Base-by-base conservation (phyloP, 2,329 filamentous ascomycete genomes). In the Stemphylium vesicarium region DNA sequence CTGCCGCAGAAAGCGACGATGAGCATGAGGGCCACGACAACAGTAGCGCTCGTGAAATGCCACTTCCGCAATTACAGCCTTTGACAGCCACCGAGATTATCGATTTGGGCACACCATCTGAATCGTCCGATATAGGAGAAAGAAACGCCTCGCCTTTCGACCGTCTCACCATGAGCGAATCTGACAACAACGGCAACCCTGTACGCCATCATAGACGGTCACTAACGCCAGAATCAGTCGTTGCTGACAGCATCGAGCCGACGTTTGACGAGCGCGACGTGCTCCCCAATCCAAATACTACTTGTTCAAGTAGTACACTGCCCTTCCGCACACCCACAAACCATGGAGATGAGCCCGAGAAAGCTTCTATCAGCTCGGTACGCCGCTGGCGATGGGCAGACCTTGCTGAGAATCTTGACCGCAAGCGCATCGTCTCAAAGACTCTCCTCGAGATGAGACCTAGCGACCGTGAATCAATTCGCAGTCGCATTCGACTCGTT, bases 361-460 rank as follows among this genome's bases (percentile, higher is more conserved):
- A 57, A n/a, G 64, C 70, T 1, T 74, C 70, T 0, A 63, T 72
- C 5, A 31, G 49, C 2, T 63, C 65, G 11, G 60, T 73, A 13
- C 55, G 58, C 10, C 48, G 56, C n/a, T 75, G 78, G 69, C 50
- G 56, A 4, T 79, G 74, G 70, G 48, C 58, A 3, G 50, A 72
- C 1, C 65, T 84, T 4, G 62, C 75, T 33, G 68, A 72, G 8
- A 65, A 70, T 2, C 38, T 57, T 8, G 80, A 84, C 56, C 70
- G 79, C 10, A 75, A 77, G 35, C 74, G 79, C 5, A 64, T 81
- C 1, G 58, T 83, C 18, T 76, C 81, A 43, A 79, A 80, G 46
- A 57, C 77, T 2, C 62, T 83, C 1, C 53, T 62, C 7, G 68
- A 75, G 10, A 66, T 78, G 55, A 46, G 18, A 9, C n/a, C 38